Evolutionary conservation across 352 stramenopile species (phyloP).

Genomic region (Chrysophaeum taylorii): DNA sequence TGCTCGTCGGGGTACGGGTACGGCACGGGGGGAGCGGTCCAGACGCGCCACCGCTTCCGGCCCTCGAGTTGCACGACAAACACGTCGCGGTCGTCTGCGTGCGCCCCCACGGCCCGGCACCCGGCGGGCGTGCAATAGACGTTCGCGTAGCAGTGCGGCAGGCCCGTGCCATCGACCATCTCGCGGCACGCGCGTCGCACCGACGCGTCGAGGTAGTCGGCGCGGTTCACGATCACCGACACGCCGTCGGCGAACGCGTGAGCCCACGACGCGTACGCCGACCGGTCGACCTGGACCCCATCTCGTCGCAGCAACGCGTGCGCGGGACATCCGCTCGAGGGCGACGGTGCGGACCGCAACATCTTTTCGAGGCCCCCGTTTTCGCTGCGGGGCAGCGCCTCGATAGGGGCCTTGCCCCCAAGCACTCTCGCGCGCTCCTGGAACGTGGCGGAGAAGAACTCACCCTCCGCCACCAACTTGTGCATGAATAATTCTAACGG

Average conservation of each 20-base stretch:
- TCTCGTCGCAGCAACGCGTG: too few species aligned
- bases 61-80: constrained; percentile 51
- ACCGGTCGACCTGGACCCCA: too few species aligned
- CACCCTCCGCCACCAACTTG: too few species aligned
- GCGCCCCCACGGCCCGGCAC: constrained; percentile 41
- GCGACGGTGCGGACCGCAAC: too few species aligned
- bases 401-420: too few species aligned
- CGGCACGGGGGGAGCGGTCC: constrained; percentile 39
- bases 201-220: constrained; percentile 31
- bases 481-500: too few species aligned
- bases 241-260: constrained; percentile 42
- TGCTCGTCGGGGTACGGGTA: constrained; percentile 51
- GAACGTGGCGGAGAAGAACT: too few species aligned
- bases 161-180: constrained; percentile 42
- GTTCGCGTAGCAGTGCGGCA: constrained; percentile 53
- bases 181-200: constrained; percentile 39
- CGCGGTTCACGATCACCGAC: constrained; percentile 50
- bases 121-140: constrained; percentile 47
- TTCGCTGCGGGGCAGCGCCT: too few species aligned
- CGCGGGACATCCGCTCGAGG: too few species aligned
- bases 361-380: too few species aligned
- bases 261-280: constrained; percentile 22
- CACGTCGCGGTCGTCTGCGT: constrained; percentile 59
- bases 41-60: constrained; percentile 51
- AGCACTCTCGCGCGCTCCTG: too few species aligned